A percentile compares a stretch with the other conserved stretches of the same genome.
Conservation (phyloP, 1,284 basidiomycete species). For the Sanguinoderma infundibulare region DNA sequence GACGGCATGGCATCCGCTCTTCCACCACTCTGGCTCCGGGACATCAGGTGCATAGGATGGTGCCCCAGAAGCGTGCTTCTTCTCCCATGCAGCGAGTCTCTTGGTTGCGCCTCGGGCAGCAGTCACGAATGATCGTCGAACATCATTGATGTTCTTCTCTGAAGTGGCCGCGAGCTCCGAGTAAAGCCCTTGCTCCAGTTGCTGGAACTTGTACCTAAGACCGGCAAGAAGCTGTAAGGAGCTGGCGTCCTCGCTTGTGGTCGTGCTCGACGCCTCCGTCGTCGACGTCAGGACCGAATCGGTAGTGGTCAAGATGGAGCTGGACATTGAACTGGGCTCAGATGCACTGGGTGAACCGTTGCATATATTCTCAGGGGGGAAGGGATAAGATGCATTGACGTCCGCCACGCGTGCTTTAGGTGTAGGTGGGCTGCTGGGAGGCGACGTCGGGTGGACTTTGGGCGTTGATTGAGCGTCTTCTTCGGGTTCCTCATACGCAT, state of each 20-base stretch:
- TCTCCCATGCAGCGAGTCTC: constrained; percentile 64
- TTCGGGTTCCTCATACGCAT: constrained; percentile 42
- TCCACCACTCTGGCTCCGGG: constrained; percentile 67
- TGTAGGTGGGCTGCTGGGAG: constrained; percentile 27
- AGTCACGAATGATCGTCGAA: constrained; percentile 58
- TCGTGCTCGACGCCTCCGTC: constrained; percentile 1
- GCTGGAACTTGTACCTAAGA: constrained; percentile 61
- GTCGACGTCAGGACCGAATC: background rate
- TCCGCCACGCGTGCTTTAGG: constrained; percentile 8
- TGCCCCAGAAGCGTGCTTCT: constrained; percentile 46
- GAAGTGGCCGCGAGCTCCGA: constrained; percentile 52
- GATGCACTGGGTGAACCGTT: constrained; percentile 4
- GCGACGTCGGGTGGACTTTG: constrained; percentile 25
- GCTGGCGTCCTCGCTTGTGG: constrained; percentile 26
- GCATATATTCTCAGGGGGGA: constrained; percentile 15
- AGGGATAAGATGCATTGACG: constrained; percentile 18
- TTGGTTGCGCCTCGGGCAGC: constrained; percentile 54
- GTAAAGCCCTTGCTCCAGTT: constrained; percentile 62
- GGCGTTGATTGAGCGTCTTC: constrained; percentile 33
- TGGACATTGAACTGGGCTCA: constrained; percentile 6
- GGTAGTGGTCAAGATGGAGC: constrained; percentile 19
- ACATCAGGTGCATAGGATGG: constrained; percentile 40
- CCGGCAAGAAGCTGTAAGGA: constrained; percentile 48
- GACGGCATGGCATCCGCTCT: constrained; percentile 60
- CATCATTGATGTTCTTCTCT: constrained; percentile 58